Evolutionary conservation across 1,284 basidiomycete genomes (phyloP).

Genomic region (Jaminaea rosea): DNA sequence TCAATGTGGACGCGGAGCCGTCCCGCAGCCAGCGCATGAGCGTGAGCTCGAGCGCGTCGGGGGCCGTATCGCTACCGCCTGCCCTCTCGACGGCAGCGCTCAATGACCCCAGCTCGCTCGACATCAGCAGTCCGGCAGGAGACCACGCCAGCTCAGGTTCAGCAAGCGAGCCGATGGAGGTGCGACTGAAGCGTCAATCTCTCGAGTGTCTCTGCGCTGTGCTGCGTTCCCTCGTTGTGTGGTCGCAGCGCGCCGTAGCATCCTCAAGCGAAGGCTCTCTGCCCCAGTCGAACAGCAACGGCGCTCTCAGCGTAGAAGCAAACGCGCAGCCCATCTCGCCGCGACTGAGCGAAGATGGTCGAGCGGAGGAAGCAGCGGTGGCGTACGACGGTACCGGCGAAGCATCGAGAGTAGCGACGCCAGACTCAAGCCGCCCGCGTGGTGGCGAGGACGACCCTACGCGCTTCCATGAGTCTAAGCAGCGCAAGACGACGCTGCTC

Average conservation of each 20-base stretch:
- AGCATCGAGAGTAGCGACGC: slow-evolving; percentile 7
- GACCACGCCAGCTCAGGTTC: background rate
- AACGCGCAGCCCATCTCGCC: slow-evolving; percentile 13
- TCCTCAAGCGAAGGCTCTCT: slow-evolving; percentile 8
- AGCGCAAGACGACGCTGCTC: slow-evolving; percentile 86
- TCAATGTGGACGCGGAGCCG: background rate
- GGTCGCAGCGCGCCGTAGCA: slow-evolving; percentile 24
- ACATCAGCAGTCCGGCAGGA: background rate
- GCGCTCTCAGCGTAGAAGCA: background rate
- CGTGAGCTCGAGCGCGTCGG: background rate
- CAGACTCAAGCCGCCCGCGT: slow-evolving; percentile 1
- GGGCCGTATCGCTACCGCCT: background rate
- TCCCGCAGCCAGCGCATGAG: background rate
- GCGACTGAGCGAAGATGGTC: slow-evolving; percentile 21
- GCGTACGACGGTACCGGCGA: slow-evolving; percentile 8
- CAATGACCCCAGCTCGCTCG: background rate
- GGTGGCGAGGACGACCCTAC: slow-evolving; percentile 67
- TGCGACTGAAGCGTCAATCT: slow-evolving; percentile 41
- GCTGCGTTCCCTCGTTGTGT: slow-evolving; percentile 41
- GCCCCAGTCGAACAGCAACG: background rate
- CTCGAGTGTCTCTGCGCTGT: slow-evolving; percentile 44
- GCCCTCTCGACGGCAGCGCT: background rate
- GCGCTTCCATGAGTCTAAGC: slow-evolving; percentile 89
- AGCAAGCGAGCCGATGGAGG: slow-evolving; percentile 31
- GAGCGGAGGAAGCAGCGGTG: slow-evolving; percentile 9